A percentile compares a stretch with the other conserved stretches of the same genome.
Evolutionary conservation across 345 rosid species (phyloP).

Genomic region (Eucalyptus victrix): DNA sequence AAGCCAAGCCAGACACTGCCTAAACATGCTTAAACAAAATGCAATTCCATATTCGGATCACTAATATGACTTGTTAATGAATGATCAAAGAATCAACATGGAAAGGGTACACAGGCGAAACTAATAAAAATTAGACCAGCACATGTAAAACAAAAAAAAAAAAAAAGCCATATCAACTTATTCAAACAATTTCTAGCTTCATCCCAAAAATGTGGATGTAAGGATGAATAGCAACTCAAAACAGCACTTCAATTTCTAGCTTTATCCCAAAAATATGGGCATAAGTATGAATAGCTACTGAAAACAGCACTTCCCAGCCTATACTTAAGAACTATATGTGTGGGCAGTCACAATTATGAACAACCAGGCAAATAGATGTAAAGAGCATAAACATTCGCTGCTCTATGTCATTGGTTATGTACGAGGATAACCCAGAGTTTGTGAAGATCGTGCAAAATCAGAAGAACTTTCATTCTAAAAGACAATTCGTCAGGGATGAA

Average conservation of each 20-base stretch:
- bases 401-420: neutral
- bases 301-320: neutral
- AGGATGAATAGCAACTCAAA: neutral
- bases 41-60: neutral
- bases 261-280: neutral
- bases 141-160: neutral
- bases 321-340: neutral
- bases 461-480: neutral
- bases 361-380: neutral
- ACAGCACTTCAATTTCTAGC: neutral
- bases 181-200: neutral
- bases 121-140: neutral
- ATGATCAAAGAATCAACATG: neutral
- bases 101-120: neutral
- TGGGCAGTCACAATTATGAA: neutral
- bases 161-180: neutral
- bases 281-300: neutral
- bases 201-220: neutral
- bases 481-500: neutral
- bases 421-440: neutral
- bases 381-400: neutral
- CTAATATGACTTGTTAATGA: neutral
- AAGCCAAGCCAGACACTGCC: neutral
- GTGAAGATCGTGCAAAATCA: neutral
- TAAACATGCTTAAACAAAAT: neutral